A percentile compares a stretch with the other conserved stretches of the same genome.
These are phyloP conservation scores for Penicillium sp. DNA, from an alignment of 2,329 filamentous ascomycete species.

Conservation along the genomic window DNA sequence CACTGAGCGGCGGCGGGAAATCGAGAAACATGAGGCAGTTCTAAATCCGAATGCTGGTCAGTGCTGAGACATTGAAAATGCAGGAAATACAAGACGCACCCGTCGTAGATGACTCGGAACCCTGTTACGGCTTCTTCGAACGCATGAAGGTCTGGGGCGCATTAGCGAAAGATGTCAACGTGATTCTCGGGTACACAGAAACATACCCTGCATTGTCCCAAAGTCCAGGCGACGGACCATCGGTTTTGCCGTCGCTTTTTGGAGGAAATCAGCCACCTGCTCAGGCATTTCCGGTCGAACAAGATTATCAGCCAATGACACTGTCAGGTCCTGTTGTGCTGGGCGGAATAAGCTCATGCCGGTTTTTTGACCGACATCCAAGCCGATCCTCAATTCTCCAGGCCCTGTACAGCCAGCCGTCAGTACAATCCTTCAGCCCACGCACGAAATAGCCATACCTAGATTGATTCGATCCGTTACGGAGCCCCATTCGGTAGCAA, in stretches of 20 bases:
- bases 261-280: conserved; percentile 59
- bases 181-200: not conserved
- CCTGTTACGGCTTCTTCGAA: conserved; percentile 78
- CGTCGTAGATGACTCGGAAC: conserved; percentile 68
- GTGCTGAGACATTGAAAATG: no score
- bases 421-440: not conserved
- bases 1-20: conserved; percentile 78
- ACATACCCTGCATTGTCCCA: conserved; percentile 46
- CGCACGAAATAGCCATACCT: conserved; percentile 34
- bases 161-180: conserved; percentile 10
- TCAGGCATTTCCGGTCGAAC: conserved; percentile 56
- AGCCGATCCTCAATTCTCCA: conserved; percentile 63
- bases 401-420: conserved; percentile 42
- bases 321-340: conserved; percentile 69
- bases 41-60: conserved; percentile 26
- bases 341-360: conserved; percentile 63
- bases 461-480: conserved; percentile 80
- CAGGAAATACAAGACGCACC: conserved; percentile 36
- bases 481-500: conserved; percentile 69
- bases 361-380: conserved; percentile 58
- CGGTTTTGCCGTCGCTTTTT: conserved; percentile 50
- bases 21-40: conserved; percentile 67
- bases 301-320: conserved; percentile 65
- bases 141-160: conserved; percentile 60
- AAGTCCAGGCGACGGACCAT: conserved; percentile 70